These are phyloP conservation scores for Murraya koenigii DNA, from an alignment of 345 rosid species.

Conservation along the genomic window DNA sequence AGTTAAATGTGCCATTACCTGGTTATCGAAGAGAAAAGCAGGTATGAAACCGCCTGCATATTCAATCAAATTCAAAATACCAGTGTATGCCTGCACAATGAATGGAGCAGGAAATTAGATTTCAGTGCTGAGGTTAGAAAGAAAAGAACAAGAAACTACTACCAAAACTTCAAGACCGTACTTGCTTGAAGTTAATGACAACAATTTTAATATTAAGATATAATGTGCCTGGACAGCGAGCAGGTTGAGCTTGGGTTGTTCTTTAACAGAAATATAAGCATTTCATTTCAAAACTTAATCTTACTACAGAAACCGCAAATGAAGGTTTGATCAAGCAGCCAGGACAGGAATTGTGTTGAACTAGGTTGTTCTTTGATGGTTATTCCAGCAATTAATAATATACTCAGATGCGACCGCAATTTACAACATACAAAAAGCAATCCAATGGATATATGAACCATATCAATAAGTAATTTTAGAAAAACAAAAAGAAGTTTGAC, in stretches of 20 bases:
- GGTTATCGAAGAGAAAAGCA: conserved; percentile 68
- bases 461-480: background rate
- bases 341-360: background rate
- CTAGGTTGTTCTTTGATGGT: background rate
- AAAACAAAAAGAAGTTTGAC: background rate
- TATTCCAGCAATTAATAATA: background rate
- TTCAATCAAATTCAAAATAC: conserved; percentile 74
- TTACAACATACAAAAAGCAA: background rate
- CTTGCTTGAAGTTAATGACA: background rate
- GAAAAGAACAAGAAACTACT: background rate
- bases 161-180: background rate
- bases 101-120: conserved; percentile 16
- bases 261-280: too few relatives aligned
- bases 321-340: background rate
- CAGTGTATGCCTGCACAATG: conserved; percentile 73
- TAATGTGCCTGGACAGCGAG: too few relatives aligned
- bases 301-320: background rate
- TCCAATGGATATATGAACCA: background rate
- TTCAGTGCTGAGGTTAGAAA: background rate
- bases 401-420: background rate
- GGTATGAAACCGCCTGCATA: conserved; percentile 61
- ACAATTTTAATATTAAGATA: background rate
- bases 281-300: too few relatives aligned
- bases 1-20: conserved; percentile 39
- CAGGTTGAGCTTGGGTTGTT: too few relatives aligned